Conservation (phyloP, 2,329 filamentous ascomycete genomes). For the Aspergillus neoniger region DNA sequence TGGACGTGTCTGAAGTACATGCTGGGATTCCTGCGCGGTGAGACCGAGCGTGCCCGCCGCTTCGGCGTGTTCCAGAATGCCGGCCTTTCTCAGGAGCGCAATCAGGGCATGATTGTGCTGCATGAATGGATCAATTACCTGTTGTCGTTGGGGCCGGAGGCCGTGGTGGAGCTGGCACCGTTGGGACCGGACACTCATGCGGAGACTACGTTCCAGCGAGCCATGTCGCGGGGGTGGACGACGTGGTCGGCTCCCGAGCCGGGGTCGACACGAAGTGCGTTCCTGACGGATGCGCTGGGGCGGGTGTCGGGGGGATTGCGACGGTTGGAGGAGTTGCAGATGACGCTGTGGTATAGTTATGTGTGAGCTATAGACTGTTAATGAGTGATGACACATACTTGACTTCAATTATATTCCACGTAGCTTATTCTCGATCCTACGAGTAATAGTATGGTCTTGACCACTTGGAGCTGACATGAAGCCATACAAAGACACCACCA, state of each 20-base stretch:
- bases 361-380: background rate
- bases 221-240: constrained; percentile 10
- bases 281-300: constrained; percentile 6
- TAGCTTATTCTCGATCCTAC: too few species aligned
- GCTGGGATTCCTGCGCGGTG: constrained; percentile 9
- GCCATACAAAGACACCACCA: too few species aligned
- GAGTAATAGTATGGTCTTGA: too few species aligned
- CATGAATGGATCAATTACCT: constrained; percentile 12
- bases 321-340: constrained; percentile 7
- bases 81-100: background rate
- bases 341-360: constrained; percentile 4
- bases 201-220: constrained; percentile 7
- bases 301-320: constrained; percentile 7
- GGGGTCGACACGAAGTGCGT: background rate
- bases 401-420: too few species aligned
- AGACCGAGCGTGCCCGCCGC: constrained; percentile 4
- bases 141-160: constrained; percentile 4
- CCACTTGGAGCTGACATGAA: too few species aligned
- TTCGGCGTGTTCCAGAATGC: constrained; percentile 7
- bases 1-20: constrained; percentile 8
- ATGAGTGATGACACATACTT: too few species aligned
- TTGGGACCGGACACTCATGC: constrained; percentile 7
- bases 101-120: constrained; percentile 2
- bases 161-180: constrained; percentile 9
- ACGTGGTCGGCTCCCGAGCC: constrained; percentile 1